phyloP scores from a whole-genome alignment of 2,329 filamentous ascomycete genomes.

The Cladophialophora psammophila region DNA sequence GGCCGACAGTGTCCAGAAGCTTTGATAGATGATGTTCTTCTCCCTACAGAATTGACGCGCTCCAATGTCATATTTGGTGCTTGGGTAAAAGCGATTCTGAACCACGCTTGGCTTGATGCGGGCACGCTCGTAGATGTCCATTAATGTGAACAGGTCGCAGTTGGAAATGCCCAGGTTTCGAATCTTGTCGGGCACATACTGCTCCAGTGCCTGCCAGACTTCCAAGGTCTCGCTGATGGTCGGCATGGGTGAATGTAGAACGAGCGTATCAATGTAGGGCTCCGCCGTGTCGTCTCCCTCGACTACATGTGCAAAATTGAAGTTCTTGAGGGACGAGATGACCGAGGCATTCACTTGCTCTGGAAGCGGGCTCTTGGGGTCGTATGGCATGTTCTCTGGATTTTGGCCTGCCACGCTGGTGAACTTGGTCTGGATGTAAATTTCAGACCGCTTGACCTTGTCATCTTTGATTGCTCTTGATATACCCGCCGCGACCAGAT shows the following conservation, averaged over 20 bases:
- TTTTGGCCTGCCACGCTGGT: constrained; percentile 71
- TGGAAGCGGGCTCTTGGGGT: constrained; percentile 62
- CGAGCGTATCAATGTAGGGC: constrained; percentile 64
- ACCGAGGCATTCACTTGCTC: constrained; percentile 74
- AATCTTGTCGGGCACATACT: constrained; percentile 70
- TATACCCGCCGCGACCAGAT: constrained; percentile 72
- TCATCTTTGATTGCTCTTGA: constrained; percentile 66
- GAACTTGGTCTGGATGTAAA: constrained; percentile 87
- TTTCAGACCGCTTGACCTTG: constrained; percentile 63
- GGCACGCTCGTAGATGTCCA: constrained; percentile 45
- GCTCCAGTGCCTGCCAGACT: constrained; percentile 71
- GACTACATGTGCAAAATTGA: constrained; percentile 34
- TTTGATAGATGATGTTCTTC: constrained; percentile 63
- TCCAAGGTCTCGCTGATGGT: constrained; percentile 62
- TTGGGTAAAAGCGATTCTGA: constrained; percentile 75
- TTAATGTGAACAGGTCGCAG: constrained; percentile 64
- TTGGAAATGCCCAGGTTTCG: constrained; percentile 79
- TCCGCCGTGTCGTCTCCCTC: constrained; percentile 48
- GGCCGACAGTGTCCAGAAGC: constrained; percentile 68
- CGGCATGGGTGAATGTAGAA: constrained; percentile 65
- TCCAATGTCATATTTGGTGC: constrained; percentile 65
- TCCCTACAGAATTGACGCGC: constrained; percentile 65
- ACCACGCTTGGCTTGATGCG: constrained; percentile 67
- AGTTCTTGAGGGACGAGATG: constrained; percentile 68
- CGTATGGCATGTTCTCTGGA: constrained; percentile 67